Evolutionary conservation across 192 early-diverging fungal species (phyloP), one percentile per base, ranked within the genome.

Genomic region (Coemansia aciculifera): DNA sequence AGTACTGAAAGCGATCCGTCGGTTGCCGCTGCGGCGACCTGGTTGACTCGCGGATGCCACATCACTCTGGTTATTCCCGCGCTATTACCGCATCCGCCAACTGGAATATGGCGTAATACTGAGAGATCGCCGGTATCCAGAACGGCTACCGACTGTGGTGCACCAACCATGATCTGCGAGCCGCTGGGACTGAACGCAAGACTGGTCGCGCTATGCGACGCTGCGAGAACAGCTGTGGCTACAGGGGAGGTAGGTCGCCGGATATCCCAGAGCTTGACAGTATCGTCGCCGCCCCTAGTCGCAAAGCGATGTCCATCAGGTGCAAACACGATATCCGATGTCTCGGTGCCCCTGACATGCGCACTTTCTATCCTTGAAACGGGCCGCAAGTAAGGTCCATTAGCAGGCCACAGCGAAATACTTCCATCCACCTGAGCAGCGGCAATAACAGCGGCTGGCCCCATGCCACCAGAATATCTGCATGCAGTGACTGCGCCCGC

Each of bases 211-310:
- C 36, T 24, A 10, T 39, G 59, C 56, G 94, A 92, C 15, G 91
- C 90, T 27, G 91, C 83, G 7, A 85, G 82, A 27, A 84, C 67
- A 0, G 83, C 84, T 17, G 75, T 72, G 0, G 85, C 73, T 10
- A 97, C 66, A 3, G 94, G 89, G 27, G 79, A 79, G 15, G 4
- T 27, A 48, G 69, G 23, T 3, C 40, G 61, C 49, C 97, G 86
- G 17, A 92, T 54, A 67, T 98, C 97, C 97, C 97, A 98, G 27
- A 97, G 89, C 84, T 96, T 96, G 27, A 98, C 88, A 5, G 91
- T 90, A 62, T 93, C 92, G 73, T 95, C 93, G 39, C 88, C 89
- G 56, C 91, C 89, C 29, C 96, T 85, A 2, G 92, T 91, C 3
- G 93, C 85, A 43, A 98, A 63, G 7, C 84, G 75, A 15, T 68